These are phyloP conservation scores for Xylaria grammica DNA, from an alignment of 495 filamentous ascomycete genomes.

Conservation along the genomic window DNA sequence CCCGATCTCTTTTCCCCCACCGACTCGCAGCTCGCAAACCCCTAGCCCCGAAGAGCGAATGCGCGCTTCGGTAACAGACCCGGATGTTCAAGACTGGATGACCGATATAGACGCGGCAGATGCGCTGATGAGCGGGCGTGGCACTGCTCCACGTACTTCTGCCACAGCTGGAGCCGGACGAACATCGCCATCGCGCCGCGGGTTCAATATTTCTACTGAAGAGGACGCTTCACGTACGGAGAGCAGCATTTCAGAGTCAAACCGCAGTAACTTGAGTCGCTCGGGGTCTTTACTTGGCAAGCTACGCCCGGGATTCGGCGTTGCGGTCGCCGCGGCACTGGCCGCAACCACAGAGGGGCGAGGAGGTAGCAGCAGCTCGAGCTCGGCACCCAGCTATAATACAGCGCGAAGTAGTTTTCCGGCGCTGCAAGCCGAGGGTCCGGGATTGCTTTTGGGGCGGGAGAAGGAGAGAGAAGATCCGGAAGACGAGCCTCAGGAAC, in stretches of 20 bases:
- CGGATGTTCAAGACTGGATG: conserved; percentile 66
- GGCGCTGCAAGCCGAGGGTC: conserved; percentile 68
- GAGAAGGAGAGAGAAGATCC: conserved; percentile 22
- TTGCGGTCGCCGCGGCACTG: conserved; percentile 29
- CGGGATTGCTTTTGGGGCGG: conserved; percentile 57
- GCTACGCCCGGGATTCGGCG: conserved; percentile 29
- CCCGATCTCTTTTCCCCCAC: conserved; percentile 30
- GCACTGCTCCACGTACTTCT: conserved; percentile 12
- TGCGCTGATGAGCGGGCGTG: conserved; percentile 44
- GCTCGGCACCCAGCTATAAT: conserved; percentile 64
- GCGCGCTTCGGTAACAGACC: conserved; percentile 40
- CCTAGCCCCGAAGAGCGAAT: conserved; percentile 37
- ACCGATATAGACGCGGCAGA: conserved; percentile 63
- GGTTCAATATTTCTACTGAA: not conserved
- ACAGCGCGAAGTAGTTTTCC: conserved; percentile 69
- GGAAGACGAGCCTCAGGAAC: conserved; percentile 35
- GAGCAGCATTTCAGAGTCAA: conserved; percentile 48
- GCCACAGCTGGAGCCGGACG: conserved; percentile 5
- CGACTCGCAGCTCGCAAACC: conserved; percentile 30
- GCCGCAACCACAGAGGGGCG: conserved; percentile 32
- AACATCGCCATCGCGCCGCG: conserved; percentile 20
- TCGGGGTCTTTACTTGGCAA: conserved; percentile 36
- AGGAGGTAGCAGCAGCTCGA: conserved; percentile 42
- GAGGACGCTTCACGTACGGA: conserved; percentile 41
- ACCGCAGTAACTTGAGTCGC: conserved; percentile 44